Evolutionary conservation across 495 filamentous ascomycete species (phyloP).

Genomic region (Neurospora tetrasperma): DNA sequence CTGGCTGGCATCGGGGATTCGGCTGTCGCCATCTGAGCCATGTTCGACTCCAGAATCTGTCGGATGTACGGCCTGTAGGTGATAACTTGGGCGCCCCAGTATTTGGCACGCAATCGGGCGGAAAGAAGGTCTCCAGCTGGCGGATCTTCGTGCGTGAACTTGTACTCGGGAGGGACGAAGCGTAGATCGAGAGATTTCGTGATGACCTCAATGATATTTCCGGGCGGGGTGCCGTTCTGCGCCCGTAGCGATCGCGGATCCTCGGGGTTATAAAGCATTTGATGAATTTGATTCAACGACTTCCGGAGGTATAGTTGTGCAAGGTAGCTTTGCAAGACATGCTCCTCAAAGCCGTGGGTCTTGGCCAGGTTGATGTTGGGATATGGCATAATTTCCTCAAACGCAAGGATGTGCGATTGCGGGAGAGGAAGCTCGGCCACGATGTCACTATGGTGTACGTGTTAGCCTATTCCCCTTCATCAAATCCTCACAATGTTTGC

Average conservation of each 20-base stretch:
- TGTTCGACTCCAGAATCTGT: conserved; percentile 45
- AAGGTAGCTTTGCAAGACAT: conserved; percentile 69
- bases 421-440: conserved; percentile 80
- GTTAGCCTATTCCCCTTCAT: not conserved
- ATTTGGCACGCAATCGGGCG: conserved; percentile 84
- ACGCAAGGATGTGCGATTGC: conserved; percentile 64
- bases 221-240: conserved; percentile 1
- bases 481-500: not conserved
- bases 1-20: conserved; percentile 15
- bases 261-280: conserved; percentile 61
- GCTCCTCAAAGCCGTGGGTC: conserved; percentile 32
- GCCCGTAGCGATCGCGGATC: conserved; percentile 8
- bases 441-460: conserved; percentile 55
- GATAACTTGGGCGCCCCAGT: conserved; percentile 85
- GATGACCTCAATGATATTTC: conserved; percentile 40
- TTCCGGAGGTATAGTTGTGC: conserved; percentile 81
- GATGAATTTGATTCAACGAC: conserved; percentile 74
- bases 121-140: conserved; percentile 68
- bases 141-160: conserved; percentile 57
- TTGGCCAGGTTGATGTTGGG: conserved; percentile 41
- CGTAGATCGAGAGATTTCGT: conserved; percentile 33
- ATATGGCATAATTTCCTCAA: conserved; percentile 56
- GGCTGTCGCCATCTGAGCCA: conserved; percentile 21
- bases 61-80: conserved; percentile 75
- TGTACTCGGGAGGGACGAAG: conserved; percentile 33